These are phyloP conservation scores for Fusarium hainanense DNA, from an alignment of 2,329 filamentous ascomycete species.

Conservation along the genomic window DNA sequence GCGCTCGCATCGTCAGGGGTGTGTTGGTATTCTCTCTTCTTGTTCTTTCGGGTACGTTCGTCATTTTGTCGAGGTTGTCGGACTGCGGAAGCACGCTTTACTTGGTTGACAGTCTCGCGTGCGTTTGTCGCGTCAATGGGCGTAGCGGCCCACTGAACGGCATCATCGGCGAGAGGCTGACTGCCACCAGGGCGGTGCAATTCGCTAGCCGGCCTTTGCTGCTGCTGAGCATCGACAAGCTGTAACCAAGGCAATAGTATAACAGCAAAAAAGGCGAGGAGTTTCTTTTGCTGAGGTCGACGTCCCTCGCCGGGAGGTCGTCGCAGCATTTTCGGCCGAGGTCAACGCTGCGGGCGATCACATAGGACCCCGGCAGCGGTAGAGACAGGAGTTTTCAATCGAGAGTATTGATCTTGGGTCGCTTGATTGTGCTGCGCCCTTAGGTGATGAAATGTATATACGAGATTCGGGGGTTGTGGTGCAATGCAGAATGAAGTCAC, in stretches of 20 bases:
- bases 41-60: slow-evolving; percentile 46
- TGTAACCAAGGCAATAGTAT: slow-evolving; percentile 66
- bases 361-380: slow-evolving; percentile 40
- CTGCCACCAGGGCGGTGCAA: slow-evolving; percentile 42
- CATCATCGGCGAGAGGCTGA: slow-evolving; percentile 46
- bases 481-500: slow-evolving; percentile 44
- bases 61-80: slow-evolving; percentile 41
- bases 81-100: slow-evolving; percentile 43
- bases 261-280: slow-evolving; percentile 66
- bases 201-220: slow-evolving; percentile 56
- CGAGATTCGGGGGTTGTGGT: neutral
- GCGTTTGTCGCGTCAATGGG: slow-evolving; percentile 47
- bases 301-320: slow-evolving; percentile 70
- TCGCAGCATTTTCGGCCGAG: slow-evolving; percentile 65
- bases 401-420: neutral
- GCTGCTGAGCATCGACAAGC: slow-evolving; percentile 73
- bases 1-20: slow-evolving; percentile 83
- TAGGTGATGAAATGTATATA: neutral
- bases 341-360: slow-evolving; percentile 32
- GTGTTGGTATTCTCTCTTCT: slow-evolving; percentile 49
- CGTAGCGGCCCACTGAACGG: slow-evolving; percentile 49
- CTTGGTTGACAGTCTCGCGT: slow-evolving; percentile 44
- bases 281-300: slow-evolving; percentile 60
- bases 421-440: neutral
- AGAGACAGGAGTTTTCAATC: neutral